Evolutionary conservation across 495 filamentous ascomycete species (phyloP).

Genomic region (Aspergillus cristatus): DNA sequence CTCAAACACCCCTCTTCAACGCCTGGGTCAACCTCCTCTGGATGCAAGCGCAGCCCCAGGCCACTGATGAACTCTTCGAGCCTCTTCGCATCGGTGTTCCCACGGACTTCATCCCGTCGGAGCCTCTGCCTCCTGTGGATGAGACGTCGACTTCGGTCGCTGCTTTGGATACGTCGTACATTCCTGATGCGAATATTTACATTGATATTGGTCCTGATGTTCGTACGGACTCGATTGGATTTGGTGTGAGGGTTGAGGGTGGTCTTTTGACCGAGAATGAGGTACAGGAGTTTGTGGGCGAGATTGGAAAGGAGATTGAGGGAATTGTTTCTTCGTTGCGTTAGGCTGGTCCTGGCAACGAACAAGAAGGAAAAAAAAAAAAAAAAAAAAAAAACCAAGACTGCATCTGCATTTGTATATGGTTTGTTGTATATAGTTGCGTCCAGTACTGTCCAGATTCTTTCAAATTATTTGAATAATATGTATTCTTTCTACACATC

Average conservation of each 20-base stretch:
- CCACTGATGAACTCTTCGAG: constrained; percentile 8
- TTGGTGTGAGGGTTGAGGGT: constrained; percentile 20
- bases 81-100: constrained; percentile 17
- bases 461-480: too few species aligned
- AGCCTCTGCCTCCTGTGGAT: constrained; percentile 1
- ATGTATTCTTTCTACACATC: too few species aligned
- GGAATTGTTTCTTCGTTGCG: constrained; percentile 5
- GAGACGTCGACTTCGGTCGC: constrained; percentile 11
- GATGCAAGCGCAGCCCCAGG: constrained; percentile 10
- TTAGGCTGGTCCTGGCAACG: too few species aligned
- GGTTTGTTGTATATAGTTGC: too few species aligned
- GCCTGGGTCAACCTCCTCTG: constrained; percentile 28
- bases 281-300: constrained; percentile 12
- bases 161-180: constrained; percentile 13
- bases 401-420: too few species aligned
- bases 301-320: constrained; percentile 15
- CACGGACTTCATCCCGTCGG: constrained; percentile 15
- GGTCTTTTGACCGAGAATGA: constrained; percentile 11
- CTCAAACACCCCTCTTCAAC: constrained; percentile 18
- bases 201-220: constrained; percentile 19
- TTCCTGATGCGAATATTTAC: constrained; percentile 19
- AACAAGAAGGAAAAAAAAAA: too few species aligned
- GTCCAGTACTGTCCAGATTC: too few species aligned
- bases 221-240: constrained; percentile 18
- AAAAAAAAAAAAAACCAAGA: too few species aligned